phyloP scores from a whole-genome alignment of 2,329 filamentous ascomycete species.

The Aspergillus carbonarius region DNA sequence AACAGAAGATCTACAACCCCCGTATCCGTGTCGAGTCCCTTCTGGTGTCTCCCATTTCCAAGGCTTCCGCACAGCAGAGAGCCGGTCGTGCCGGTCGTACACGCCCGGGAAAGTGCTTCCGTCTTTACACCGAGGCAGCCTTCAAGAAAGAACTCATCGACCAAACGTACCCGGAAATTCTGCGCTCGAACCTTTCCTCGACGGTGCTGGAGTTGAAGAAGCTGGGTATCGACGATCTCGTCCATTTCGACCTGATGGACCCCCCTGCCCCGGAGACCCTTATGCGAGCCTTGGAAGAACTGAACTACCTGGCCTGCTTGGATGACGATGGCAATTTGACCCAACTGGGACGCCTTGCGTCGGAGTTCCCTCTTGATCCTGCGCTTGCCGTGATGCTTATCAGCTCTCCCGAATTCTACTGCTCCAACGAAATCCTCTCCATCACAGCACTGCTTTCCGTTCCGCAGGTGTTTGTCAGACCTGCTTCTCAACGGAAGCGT shows the following conservation, averaged over 20 bases:
- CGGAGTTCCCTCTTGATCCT: conserved; percentile 93
- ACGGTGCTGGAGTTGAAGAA: conserved; percentile 98
- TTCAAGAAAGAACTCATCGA: conserved; percentile 99
- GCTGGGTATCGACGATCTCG: conserved; percentile 88
- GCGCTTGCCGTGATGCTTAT: conserved; percentile 97
- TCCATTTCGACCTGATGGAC: conserved; percentile 99
- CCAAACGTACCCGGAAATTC: conserved; percentile 93
- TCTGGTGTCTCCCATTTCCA: conserved; percentile 96
- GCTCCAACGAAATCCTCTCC: conserved; percentile 96
- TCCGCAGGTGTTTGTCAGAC: conserved; percentile 88
- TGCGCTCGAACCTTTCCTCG: conserved; percentile 89
- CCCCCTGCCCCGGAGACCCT: conserved; percentile 96
- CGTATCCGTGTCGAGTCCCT: conserved; percentile 94
- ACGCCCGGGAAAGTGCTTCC: conserved; percentile 95
- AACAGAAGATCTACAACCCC: conserved; percentile 99
- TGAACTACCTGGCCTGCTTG: conserved; percentile 94
- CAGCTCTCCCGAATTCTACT: conserved; percentile 95
- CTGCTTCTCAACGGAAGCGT: conserved; percentile 78
- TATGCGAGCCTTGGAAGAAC: conserved; percentile 95
- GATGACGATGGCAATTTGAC: conserved; percentile 96
- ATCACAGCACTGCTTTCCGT: conserved; percentile 92
- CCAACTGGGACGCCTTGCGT: conserved; percentile 77
- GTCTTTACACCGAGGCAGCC: conserved; percentile 88
- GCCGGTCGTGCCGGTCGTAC: conserved; percentile 99
- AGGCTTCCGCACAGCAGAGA: conserved; percentile 93